Conservation (phyloP, 2,329 filamentous ascomycete genomes). For the Acrocalymma vagum region DNA sequence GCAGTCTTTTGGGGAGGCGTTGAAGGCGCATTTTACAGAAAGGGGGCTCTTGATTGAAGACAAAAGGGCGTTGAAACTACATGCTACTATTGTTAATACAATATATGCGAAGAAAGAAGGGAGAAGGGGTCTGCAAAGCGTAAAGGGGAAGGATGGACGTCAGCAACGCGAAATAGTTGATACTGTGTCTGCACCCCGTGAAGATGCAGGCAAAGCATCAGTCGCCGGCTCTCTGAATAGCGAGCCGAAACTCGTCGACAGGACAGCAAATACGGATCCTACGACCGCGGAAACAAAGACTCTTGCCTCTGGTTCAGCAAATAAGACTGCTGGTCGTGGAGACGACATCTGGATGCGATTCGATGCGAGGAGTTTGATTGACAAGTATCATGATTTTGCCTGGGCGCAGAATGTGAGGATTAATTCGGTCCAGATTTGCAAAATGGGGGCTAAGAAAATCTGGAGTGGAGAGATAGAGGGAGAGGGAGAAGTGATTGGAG, state of each 20-base stretch:
- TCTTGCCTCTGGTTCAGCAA: too few species aligned
- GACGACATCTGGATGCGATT: constrained; percentile 50
- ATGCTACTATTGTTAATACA: constrained; percentile 88
- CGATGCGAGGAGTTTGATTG: constrained; percentile 53
- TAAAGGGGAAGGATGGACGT: constrained; percentile 36
- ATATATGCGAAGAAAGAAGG: constrained; percentile 81
- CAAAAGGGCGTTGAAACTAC: constrained; percentile 72
- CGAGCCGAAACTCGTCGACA: too few species aligned
- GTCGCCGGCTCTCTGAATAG: too few species aligned
- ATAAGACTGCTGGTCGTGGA: too few species aligned
- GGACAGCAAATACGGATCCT: too few species aligned
- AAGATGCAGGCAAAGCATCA: too few species aligned
- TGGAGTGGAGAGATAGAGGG: constrained; percentile 48
- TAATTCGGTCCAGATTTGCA: constrained; percentile 79
- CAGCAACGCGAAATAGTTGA: constrained; percentile 2
- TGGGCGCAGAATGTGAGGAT: constrained; percentile 76
- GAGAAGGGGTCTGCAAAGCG: too few species aligned
- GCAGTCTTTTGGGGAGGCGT: constrained; percentile 63
- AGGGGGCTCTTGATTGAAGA: constrained; percentile 67
- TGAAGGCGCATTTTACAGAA: constrained; percentile 64
- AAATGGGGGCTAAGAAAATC: constrained; percentile 82
- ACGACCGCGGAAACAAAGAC: constrained; percentile 11
- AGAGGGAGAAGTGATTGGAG: constrained; percentile 57
- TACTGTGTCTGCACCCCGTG: constrained; percentile 5
- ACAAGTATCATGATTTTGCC: constrained; percentile 68